Percentiles rank a stretch among this genome's conserved stretches.
Conservation (phyloP, 2,329 filamentous ascomycete genomes). For the Talaromyces sp. region DNA sequence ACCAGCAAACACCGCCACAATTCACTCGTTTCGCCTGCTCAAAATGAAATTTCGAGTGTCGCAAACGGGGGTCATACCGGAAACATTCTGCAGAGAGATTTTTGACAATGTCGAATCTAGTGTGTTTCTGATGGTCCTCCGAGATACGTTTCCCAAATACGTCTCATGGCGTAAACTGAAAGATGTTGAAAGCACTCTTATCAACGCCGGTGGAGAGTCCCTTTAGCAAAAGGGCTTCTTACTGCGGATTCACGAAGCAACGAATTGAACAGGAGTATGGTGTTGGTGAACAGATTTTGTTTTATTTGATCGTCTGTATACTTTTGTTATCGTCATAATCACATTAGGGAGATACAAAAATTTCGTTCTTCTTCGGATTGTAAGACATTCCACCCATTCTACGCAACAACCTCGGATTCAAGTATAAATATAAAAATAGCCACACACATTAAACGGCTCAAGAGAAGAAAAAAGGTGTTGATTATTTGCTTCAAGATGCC, state of each 20-base stretch:
- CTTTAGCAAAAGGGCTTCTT: background rate
- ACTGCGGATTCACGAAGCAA: background rate
- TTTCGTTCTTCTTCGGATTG: background rate
- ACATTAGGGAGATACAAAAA: background rate
- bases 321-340: conserved; percentile 3
- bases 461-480: background rate
- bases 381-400: background rate
- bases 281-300: conserved; percentile 12
- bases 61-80: background rate
- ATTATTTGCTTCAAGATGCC: conserved; percentile 4
- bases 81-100: background rate
- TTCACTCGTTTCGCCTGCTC: background rate
- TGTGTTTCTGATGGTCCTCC: background rate
- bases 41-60: background rate
- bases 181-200: background rate
- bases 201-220: background rate
- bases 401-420: background rate
- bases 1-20: background rate
- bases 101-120: background rate
- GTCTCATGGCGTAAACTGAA: conserved; percentile 7
- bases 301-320: conserved; percentile 16
- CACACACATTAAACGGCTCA: background rate
- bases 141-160: background rate
- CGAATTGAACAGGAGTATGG: background rate
- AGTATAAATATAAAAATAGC: conserved; percentile 1